Base-by-base conservation (phyloP, 495 filamentous ascomycete species). In the Oleoguttula mirabilis region DNA sequence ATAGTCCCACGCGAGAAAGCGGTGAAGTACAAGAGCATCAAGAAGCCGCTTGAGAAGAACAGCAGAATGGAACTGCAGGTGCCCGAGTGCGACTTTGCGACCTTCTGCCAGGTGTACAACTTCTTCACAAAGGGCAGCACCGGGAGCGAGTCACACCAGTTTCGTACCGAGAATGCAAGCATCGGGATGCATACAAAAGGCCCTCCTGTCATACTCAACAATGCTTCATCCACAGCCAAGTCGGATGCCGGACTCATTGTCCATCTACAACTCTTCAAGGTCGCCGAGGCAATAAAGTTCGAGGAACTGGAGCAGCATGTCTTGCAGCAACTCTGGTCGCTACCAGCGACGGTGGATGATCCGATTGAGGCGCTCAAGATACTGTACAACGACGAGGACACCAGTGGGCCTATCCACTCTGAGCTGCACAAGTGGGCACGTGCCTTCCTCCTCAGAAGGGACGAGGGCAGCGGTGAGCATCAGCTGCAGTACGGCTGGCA, bases 351-450 rank as follows among this genome's bases (percentile, higher is more conserved):
- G n/a, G 12, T 21, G 10, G 32, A 39, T 19, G 36, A 44, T 31
- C 50, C 50, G 28, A 38, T 54, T 20, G 41, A 25, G 1, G 42
- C 33, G 22, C 42, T 54, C 12, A 36, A 46, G 20, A 41, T 40
- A 19, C 25, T 54, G 4, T 54, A 54, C 47, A 32, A 41, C n/a
- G 32, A 39, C n/a, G 19, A 45, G 17, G 24, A 31, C 21, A 34
- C 14, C 10, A n/a, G n/a, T n/a, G 21, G 35, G 5, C 47, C 47
- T 1, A 27, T 47, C 19, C 43, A 46, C 31, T 36, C 43, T 10
- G 48, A 47, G 10, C 34, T 51, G 22, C 48, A 47, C 19, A 35
- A 39, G 12, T 51, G 43, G 43, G 48, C 32, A 2, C 27, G 48
- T 6, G 25, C 35, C 10, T 51, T 51, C 25, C 38, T 51, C 8